phyloP scores from a whole-genome alignment of 257 asterid species.

The Euphrasia confusa region DNA sequence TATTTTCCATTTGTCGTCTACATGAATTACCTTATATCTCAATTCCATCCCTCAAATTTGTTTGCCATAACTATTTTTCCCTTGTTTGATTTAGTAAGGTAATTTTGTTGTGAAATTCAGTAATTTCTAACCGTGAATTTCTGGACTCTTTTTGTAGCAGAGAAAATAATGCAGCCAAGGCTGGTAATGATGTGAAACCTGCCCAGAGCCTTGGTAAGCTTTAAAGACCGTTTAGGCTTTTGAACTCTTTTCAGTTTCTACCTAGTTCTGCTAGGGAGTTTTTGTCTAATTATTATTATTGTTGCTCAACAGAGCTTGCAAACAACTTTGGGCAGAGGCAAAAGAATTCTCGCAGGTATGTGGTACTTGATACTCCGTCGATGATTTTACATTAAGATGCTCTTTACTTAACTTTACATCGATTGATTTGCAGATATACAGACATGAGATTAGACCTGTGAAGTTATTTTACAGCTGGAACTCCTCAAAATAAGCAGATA shows the following conservation, averaged over 20 bases:
- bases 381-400: neutral
- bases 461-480: conserved; percentile 35
- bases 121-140: neutral
- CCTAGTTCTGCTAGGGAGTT: conserved; percentile 6
- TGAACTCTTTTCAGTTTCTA: conserved; percentile 4
- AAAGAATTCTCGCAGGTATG: conserved; percentile 87
- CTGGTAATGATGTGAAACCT: conserved; percentile 54
- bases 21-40: no score
- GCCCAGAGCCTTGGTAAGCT: conserved; percentile 71
- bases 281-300: neutral
- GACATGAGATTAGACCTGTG: conserved; percentile 92
- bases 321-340: conserved; percentile 77
- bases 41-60: neutral
- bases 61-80: neutral
- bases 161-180: conserved; percentile 50
- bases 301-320: conserved; percentile 42
- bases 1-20: neutral
- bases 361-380: conserved; percentile 12
- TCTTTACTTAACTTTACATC: conserved; percentile 6
- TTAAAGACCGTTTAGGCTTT: neutral
- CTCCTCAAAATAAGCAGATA: conserved; percentile 44
- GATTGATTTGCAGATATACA: conserved; percentile 63
- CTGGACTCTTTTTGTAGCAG: conserved; percentile 49
- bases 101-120: conserved; percentile 1
- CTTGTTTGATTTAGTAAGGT: conserved; percentile 1